Base-by-base conservation (phyloP, 768 basidiomycete species). In the Exidia glandulosa region DNA sequence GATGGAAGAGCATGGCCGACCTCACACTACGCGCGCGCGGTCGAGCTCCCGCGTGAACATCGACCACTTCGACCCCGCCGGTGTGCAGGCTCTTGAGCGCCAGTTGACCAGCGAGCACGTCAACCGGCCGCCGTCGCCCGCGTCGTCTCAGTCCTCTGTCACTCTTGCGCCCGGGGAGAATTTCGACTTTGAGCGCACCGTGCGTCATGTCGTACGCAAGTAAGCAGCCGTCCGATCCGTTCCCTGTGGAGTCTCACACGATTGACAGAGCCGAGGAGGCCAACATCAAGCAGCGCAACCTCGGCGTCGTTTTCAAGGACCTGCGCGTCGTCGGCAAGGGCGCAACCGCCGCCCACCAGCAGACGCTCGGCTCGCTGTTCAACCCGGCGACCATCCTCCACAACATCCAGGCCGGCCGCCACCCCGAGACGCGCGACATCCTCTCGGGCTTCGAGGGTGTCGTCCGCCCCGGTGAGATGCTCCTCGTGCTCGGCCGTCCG, bases 401-500 rank as follows among this genome's bases (percentile, higher is more conserved):
- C 32, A 70, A 67, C 3, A 64, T 88, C 1, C 76, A 76, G 32
- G 73, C 72, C 1, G 56, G 74, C 4, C 76, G 82, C 32, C 83
- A 88, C 56, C 86, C 89, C 1, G 80, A 82, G 10, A 69, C 85
- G 1, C 78, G 83, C 25, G 80, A 73, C 54, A 80, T 86, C 33
- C 67, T 86, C 1, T 63, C 65, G 30, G 79, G 77, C 3, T 84
- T 83, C 66, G 77, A 80, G 37, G 84, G 84, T 41, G 73, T 79
- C 13, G 71, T 85, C 32, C 74, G 75, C 19, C 83, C 84, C 0
- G 84, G 85, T 31, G 83, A 86, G 63, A 86, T 86, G 84, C 76
- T 84, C 3, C 75, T 94, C 16, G 91, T 93, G 12, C 80, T 94
- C 29, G 92, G 92, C 27, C 79, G 90, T 32, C 92, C 92, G 0